Conservation (phyloP, 768 basidiomycete species). For the Suillus placidus region DNA sequence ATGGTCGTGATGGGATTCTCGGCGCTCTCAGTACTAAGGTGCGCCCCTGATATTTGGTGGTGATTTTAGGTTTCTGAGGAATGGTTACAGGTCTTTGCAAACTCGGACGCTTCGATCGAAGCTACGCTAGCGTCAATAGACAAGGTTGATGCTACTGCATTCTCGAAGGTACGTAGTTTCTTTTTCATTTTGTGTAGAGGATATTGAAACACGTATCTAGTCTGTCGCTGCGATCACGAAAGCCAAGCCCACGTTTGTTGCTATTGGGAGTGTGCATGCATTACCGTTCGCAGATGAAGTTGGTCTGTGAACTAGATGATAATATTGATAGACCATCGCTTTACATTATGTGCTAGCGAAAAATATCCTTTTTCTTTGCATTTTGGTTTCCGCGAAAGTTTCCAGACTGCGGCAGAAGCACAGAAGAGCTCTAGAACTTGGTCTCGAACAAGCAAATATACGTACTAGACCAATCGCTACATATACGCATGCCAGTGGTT, state of each 20-base stretch:
- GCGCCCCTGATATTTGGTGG: slow-evolving; percentile 19
- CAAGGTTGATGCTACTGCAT: slow-evolving; percentile 60
- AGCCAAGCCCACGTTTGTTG: slow-evolving; percentile 84
- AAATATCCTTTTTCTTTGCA: slow-evolving; percentile 3
- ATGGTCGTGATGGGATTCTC: slow-evolving; percentile 70
- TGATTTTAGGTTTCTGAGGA: background rate
- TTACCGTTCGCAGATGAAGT: slow-evolving; percentile 87
- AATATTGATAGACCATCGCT: slow-evolving; percentile 4
- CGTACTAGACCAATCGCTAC: background rate
- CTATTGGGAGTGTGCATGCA: slow-evolving; percentile 73
- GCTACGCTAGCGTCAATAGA: slow-evolving; percentile 70
- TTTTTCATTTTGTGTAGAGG: background rate
- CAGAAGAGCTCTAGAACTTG: background rate
- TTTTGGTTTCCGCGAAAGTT: background rate
- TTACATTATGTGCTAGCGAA: slow-evolving; percentile 4
- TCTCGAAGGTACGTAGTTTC: slow-evolving; percentile 64
- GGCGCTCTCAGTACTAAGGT: slow-evolving; percentile 68
- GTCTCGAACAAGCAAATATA: background rate
- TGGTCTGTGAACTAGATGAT: slow-evolving; percentile 55
- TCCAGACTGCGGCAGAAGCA: background rate
- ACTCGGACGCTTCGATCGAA: slow-evolving; percentile 57
- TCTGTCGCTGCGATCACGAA: slow-evolving; percentile 67
- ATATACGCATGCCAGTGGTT: background rate
- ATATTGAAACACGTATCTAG: slow-evolving; percentile 38
- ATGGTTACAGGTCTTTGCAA: slow-evolving; percentile 58